Percentiles rank a stretch among this genome's conserved stretches.
Evolutionary conservation across 2,329 filamentous ascomycete species (phyloP).

Genomic region (Fusarium brachygibbosum): DNA sequence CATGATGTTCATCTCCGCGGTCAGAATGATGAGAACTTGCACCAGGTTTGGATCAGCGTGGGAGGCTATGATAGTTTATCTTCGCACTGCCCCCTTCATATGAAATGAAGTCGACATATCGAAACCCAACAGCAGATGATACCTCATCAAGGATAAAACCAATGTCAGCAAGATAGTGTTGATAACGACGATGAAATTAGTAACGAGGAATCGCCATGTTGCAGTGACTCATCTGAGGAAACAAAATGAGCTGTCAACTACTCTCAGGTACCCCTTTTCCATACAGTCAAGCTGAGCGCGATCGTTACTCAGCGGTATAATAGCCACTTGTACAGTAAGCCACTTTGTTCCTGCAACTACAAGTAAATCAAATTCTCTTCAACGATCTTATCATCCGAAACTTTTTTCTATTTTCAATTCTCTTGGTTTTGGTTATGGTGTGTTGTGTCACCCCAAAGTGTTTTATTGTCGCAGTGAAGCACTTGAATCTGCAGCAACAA

Average conservation of each 20-base stretch:
- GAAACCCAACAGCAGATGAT: not conserved
- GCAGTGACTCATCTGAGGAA: conserved; percentile 11
- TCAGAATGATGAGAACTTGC: not conserved
- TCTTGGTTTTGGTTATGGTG: not conserved
- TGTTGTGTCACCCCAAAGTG: not conserved
- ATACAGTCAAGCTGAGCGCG: not conserved
- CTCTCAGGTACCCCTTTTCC: conserved; percentile 10
- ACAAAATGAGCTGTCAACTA: not conserved
- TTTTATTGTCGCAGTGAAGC: not conserved
- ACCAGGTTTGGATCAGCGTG: not conserved
- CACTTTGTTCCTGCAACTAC: not conserved
- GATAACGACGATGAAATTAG: conserved; percentile 25
- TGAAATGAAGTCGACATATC: conserved; percentile 11
- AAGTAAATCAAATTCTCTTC: not conserved
- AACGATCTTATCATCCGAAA: not conserved
- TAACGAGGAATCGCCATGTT: not conserved
- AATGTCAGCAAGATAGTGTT: conserved; percentile 2
- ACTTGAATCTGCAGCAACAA: not conserved
- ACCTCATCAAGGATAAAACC: not conserved
- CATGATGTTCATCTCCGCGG: conserved; percentile 9
- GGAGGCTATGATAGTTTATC: not conserved
- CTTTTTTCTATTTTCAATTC: not conserved
- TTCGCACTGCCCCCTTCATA: not conserved
- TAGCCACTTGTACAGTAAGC: not conserved
- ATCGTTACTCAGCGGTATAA: not conserved